Conservation (phyloP, 345 rosid genomes). For the Eucalyptus pumila region DNA sequence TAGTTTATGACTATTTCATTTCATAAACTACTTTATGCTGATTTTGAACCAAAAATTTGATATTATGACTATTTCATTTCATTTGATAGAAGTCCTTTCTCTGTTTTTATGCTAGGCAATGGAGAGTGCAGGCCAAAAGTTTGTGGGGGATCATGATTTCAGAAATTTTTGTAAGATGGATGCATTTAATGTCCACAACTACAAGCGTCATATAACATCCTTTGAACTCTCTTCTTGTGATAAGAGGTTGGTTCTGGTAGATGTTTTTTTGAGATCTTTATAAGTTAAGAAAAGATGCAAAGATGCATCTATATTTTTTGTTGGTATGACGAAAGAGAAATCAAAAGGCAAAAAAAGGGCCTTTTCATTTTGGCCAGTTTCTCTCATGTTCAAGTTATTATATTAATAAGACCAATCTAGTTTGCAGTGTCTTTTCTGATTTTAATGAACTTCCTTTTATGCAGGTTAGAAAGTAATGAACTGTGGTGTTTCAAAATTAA, state of each 20-base stretch:
- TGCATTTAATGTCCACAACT: slow-evolving; percentile 75
- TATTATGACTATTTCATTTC: background rate
- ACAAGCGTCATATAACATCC: slow-evolving; percentile 45
- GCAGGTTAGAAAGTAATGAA: slow-evolving; percentile 55
- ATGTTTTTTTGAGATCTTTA: background rate
- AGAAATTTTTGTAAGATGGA: slow-evolving; percentile 97
- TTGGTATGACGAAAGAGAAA: background rate
- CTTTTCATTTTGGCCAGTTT: background rate
- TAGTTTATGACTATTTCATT: background rate
- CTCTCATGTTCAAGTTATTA: background rate
- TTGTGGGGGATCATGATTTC: slow-evolving; percentile 86
- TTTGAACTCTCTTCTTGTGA: slow-evolving; percentile 54
- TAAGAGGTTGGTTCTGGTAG: slow-evolving; percentile 40
- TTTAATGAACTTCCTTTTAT: background rate
- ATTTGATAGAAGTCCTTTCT: background rate
- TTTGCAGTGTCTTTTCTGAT: background rate
- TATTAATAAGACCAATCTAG: background rate
- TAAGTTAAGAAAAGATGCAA: background rate
- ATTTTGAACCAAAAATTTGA: background rate
- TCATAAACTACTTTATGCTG: background rate
- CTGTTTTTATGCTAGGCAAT: slow-evolving; percentile 36
- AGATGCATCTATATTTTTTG: background rate
- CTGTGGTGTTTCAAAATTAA: slow-evolving; percentile 55
- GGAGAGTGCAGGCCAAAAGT: slow-evolving; percentile 72
- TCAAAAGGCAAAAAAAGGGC: background rate